phyloP scores from a whole-genome alignment of 169 alveolate species.

The Plasmodium malariae region DNA sequence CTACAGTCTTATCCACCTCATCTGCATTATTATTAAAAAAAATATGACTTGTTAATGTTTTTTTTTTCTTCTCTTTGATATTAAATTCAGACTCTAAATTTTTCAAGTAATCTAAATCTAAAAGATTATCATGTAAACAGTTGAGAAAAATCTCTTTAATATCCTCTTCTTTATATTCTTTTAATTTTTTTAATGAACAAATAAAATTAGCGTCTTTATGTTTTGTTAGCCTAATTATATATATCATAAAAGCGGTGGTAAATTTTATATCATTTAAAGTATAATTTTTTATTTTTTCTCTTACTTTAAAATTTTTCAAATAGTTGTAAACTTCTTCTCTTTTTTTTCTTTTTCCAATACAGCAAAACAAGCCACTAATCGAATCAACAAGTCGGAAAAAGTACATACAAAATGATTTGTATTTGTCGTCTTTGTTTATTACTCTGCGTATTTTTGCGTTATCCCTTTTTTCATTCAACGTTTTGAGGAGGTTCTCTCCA shows the following conservation, averaged over 20 bases:
- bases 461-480: not conserved
- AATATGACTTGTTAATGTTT: not conserved
- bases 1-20: not conserved
- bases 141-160: conserved; percentile 36
- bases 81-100: conserved; percentile 26
- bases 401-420: conserved; percentile 49
- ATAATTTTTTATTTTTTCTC: conserved; percentile 28
- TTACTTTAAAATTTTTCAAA: conserved; percentile 30
- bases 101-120: conserved; percentile 22
- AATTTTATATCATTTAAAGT: conserved; percentile 3
- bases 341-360: conserved; percentile 67
- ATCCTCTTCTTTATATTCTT: conserved; percentile 7
- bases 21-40: not conserved
- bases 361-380: conserved; percentile 61
- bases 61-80: not conserved
- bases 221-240: conserved; percentile 40
- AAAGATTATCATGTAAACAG: conserved; percentile 36
- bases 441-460: conserved; percentile 31
- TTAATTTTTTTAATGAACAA: conserved; percentile 58
- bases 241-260: conserved; percentile 50
- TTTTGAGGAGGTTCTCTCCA: not conserved
- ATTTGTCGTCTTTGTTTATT: conserved; percentile 32
- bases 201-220: conserved; percentile 42
- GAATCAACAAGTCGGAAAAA: conserved; percentile 67
- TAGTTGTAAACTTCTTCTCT: conserved; percentile 43